These are phyloP conservation scores for Yamadazyma akitaensis DNA, from an alignment of 805 yeast genomes.

Conservation along the genomic window DNA sequence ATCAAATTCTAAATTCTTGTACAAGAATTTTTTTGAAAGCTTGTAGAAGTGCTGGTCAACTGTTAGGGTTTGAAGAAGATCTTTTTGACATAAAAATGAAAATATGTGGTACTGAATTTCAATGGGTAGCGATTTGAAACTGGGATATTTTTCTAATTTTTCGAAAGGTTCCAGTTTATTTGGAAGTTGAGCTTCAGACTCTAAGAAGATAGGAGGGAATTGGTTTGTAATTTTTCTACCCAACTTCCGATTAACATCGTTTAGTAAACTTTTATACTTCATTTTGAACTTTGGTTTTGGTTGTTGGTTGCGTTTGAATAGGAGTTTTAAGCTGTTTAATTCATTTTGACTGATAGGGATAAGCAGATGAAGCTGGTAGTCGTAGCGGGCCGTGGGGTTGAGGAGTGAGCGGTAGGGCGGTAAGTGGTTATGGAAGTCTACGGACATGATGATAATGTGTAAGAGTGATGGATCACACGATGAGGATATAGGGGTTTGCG, in stretches of 20 bases:
- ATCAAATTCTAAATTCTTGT: conserved; percentile 51
- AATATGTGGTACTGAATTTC: conserved; percentile 43
- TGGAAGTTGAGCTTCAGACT: not conserved
- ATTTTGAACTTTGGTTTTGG: conserved; percentile 29
- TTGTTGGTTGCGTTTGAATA: conserved; percentile 3
- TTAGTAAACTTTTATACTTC: conserved; percentile 47
- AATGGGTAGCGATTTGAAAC: conserved; percentile 31
- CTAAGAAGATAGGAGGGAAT: not conserved
- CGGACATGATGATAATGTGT: not conserved
- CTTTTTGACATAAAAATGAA: conserved; percentile 28
- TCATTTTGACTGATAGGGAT: conserved; percentile 37
- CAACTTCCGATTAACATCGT: conserved; percentile 45
- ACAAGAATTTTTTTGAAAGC: conserved; percentile 53
- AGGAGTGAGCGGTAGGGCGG: conserved; percentile 55
- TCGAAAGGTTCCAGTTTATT: not conserved
- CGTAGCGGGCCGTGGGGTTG: conserved; percentile 48
- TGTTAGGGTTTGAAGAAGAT: conserved; percentile 43
- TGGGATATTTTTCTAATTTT: not conserved
- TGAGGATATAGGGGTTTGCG: not conserved
- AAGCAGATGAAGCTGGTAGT: conserved; percentile 46
- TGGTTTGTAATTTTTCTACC: conserved; percentile 23
- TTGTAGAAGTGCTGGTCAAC: conserved; percentile 50
- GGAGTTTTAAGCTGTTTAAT: conserved; percentile 15
- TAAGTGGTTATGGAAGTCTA: conserved; percentile 30
- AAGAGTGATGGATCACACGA: not conserved